Percentiles rank a stretch among this genome's conserved stretches.
Evolutionary conservation across 495 filamentous ascomycete species (phyloP).

Genomic region (Talaromyces trachyspermus): DNA sequence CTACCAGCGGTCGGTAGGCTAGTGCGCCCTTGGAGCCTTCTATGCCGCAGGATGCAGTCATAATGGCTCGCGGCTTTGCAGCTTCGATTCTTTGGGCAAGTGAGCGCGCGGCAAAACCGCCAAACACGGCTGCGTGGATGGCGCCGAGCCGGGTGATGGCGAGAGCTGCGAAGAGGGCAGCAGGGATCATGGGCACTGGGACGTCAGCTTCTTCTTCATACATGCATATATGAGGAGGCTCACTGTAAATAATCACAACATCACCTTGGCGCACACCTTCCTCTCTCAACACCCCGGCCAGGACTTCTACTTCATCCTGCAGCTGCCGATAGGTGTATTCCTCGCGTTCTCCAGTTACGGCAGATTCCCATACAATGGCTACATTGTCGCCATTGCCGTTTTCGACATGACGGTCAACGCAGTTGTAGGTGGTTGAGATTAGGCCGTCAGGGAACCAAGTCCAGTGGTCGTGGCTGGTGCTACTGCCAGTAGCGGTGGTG

Average conservation of each 20-base stretch:
- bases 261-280: slow-evolving; percentile 81
- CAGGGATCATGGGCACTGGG: slow-evolving; percentile 92
- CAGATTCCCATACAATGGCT: slow-evolving; percentile 84
- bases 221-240: slow-evolving; percentile 12
- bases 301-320: slow-evolving; percentile 72
- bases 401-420: slow-evolving; percentile 79
- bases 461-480: slow-evolving; percentile 52
- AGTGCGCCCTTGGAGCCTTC: slow-evolving; percentile 75
- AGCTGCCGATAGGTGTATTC: slow-evolving; percentile 67
- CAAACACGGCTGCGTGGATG: slow-evolving; percentile 87
- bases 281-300: slow-evolving; percentile 76
- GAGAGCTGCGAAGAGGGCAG: slow-evolving; percentile 75
- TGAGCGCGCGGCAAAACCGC: slow-evolving; percentile 75
- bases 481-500: slow-evolving; percentile 23
- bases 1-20: slow-evolving; percentile 62
- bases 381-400: slow-evolving; percentile 61
- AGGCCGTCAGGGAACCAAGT: slow-evolving; percentile 85
- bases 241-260: slow-evolving; percentile 90
- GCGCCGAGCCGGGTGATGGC: slow-evolving; percentile 77
- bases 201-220: slow-evolving; percentile 7
- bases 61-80: slow-evolving; percentile 62
- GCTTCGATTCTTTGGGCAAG: slow-evolving; percentile 86
- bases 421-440: slow-evolving; percentile 87
- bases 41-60: slow-evolving; percentile 89
- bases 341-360: slow-evolving; percentile 69